These are phyloP conservation scores for Backusella luteola DNA, from an alignment of 192 early-diverging fungal species.

Conservation along the genomic window DNA sequence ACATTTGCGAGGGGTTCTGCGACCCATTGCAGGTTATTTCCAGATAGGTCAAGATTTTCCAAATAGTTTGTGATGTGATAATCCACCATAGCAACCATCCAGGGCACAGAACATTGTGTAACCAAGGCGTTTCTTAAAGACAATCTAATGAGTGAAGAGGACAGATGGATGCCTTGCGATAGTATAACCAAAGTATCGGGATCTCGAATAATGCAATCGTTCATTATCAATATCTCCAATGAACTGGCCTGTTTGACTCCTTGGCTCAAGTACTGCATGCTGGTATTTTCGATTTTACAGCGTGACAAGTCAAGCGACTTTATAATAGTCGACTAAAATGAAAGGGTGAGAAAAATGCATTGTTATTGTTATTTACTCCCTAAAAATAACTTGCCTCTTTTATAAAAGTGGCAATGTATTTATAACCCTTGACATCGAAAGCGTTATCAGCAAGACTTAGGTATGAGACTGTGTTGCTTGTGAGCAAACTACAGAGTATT, in stretches of 20 bases:
- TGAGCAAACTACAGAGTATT: slow-evolving; percentile 66
- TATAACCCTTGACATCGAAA: slow-evolving; percentile 67
- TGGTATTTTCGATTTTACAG: background rate
- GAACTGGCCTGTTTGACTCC: background rate
- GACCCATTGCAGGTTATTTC: background rate
- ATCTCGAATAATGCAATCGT: background rate
- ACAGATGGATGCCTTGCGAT: slow-evolving; percentile 45
- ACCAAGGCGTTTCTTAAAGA: slow-evolving; percentile 47
- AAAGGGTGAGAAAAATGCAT: slow-evolving; percentile 14
- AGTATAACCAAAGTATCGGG: slow-evolving; percentile 9
- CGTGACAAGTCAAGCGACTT: slow-evolving; percentile 8
- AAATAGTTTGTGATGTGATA: slow-evolving; percentile 8
- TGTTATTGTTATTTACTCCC: background rate
- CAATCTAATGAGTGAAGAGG: slow-evolving; percentile 36
- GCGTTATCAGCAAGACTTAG: slow-evolving; percentile 68
- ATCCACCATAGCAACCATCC: slow-evolving; percentile 47
- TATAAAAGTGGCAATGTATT: slow-evolving; percentile 71
- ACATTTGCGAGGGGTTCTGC: background rate
- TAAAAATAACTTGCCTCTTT: slow-evolving; percentile 50
- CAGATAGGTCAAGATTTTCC: background rate
- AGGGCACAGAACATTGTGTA: slow-evolving; percentile 40
- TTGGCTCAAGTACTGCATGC: slow-evolving; percentile 11
- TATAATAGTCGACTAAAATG: slow-evolving; percentile 7
- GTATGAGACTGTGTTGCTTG: slow-evolving; percentile 60
- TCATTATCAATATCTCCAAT: background rate